These are phyloP conservation scores for Symbiodinium pilosum DNA, from an alignment of 73 alveolate species.

Conservation along the genomic window DNA sequence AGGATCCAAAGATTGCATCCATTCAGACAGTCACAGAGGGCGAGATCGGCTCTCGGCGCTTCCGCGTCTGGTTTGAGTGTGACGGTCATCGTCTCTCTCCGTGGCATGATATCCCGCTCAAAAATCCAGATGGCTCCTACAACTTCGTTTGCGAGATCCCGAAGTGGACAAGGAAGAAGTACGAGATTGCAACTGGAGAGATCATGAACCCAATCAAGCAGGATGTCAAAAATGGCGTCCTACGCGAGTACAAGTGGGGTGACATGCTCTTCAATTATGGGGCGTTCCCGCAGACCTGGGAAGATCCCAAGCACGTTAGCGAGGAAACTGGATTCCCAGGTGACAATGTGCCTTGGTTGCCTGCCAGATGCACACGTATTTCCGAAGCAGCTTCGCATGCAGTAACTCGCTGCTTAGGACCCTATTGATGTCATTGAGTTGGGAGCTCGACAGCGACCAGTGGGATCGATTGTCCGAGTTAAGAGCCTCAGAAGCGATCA, in stretches of 20 bases:
- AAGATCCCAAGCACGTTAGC: constrained; percentile 95
- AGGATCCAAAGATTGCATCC: constrained; percentile 52
- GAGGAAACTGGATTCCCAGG: constrained; percentile 95
- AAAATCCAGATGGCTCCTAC: constrained; percentile 90
- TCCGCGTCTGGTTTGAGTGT: constrained; percentile 87
- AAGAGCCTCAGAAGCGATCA: no score
- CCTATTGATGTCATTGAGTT: constrained; percentile 97
- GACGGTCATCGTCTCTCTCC: constrained; percentile 96
- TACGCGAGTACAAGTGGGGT: constrained; percentile 96
- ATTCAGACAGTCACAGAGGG: constrained; percentile 71
- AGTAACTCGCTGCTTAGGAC: constrained; percentile 83
- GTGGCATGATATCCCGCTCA: constrained; percentile 97
- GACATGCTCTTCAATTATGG: constrained; percentile 97
- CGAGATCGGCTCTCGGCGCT: constrained; percentile 72
- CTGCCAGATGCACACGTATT: no score
- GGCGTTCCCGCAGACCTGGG: constrained; percentile 97
- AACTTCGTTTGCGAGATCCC: constrained; percentile 93
- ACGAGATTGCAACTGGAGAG: constrained; percentile 95
- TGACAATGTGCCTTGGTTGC: constrained; percentile 86
- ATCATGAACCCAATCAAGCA: constrained; percentile 96
- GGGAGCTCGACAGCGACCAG: constrained; percentile 95
- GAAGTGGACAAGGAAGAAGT: constrained; percentile 89
- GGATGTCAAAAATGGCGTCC: constrained; percentile 96
- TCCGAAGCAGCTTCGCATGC: no score
- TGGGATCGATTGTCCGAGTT: constrained; percentile 95